Evolutionary conservation across 2,329 filamentous ascomycete genomes (phyloP).

Genomic region (Pyrenophora tritici-repentis): DNA sequence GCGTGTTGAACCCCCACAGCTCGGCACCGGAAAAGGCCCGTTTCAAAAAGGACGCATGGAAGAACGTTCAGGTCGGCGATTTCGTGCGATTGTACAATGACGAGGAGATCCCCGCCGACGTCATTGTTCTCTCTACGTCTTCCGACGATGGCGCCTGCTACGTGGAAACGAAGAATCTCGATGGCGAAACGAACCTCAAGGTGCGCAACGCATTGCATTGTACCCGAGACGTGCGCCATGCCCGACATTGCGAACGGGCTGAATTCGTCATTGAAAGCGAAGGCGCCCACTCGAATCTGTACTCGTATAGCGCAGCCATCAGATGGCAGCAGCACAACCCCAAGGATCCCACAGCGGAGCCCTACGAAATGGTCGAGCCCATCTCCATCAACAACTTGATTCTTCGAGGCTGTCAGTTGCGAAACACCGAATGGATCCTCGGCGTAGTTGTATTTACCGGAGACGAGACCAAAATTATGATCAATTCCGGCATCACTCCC

Average conservation of each 20-base stretch:
- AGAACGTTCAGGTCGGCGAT: conserved; percentile 91
- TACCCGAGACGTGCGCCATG: conserved; percentile 80
- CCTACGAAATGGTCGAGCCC: conserved; percentile 84
- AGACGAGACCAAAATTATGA: conserved; percentile 98
- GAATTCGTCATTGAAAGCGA: conserved; percentile 91
- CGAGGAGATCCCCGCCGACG: conserved; percentile 90
- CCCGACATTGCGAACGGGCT: conserved; percentile 86
- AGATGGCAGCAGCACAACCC: conserved; percentile 79
- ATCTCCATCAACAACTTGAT: conserved; percentile 95
- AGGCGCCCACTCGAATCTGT: conserved; percentile 87
- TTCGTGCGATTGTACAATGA: conserved; percentile 96
- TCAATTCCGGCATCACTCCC: conserved; percentile 94
- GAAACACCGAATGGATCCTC: conserved; percentile 95
- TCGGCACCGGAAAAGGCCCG: conserved; percentile 71
- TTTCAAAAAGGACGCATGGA: conserved; percentile 95
- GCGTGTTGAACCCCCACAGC: conserved; percentile 73
- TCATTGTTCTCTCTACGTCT: conserved; percentile 90
- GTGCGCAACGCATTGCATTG: conserved; percentile 89
- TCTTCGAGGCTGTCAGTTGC: conserved; percentile 87
- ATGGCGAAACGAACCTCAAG: conserved; percentile 97
- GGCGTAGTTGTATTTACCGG: conserved; percentile 94
- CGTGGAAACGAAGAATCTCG: conserved; percentile 96
- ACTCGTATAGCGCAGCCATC: conserved; percentile 89
- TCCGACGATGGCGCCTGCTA: conserved; percentile 95
- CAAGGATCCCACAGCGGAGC: conserved; percentile 64